Evolutionary conservation across 1,284 basidiomycete species (phyloP).

Genomic region (Thelephora terrestris): DNA sequence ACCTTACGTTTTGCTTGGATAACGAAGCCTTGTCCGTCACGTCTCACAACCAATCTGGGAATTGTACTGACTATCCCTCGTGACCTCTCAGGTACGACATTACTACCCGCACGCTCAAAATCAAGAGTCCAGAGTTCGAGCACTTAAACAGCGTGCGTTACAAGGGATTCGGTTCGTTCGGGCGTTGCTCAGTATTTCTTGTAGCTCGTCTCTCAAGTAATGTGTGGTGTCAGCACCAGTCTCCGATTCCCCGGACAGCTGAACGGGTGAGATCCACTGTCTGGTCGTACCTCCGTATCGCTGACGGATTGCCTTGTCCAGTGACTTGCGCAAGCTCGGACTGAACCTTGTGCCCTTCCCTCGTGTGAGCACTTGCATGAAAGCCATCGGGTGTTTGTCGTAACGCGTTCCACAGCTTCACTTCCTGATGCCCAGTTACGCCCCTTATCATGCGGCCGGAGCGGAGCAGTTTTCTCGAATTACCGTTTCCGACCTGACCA

Average conservation of each 20-base stretch:
- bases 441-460: slow-evolving; percentile 64
- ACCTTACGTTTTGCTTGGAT: slow-evolving; percentile 86
- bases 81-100: slow-evolving; percentile 62
- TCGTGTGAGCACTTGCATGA: slow-evolving; percentile 41
- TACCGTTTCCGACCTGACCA: slow-evolving; percentile 60
- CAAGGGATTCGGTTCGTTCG: slow-evolving; percentile 9
- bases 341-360: slow-evolving; percentile 94
- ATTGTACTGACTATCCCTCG: slow-evolving; percentile 2
- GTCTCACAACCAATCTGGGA: background rate
- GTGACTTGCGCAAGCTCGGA: slow-evolving; percentile 86
- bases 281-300: background rate
- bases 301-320: slow-evolving; percentile 20
- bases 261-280: slow-evolving; percentile 52
- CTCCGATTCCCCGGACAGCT: slow-evolving; percentile 91
- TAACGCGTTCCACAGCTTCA: slow-evolving; percentile 46
- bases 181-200: slow-evolving; percentile 7
- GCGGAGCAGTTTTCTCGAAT: slow-evolving; percentile 52
- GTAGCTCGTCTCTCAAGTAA: slow-evolving; percentile 72
- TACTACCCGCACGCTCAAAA: slow-evolving; percentile 65
- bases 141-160: slow-evolving; percentile 68
- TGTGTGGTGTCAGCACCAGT: slow-evolving; percentile 86
- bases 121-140: slow-evolving; percentile 59
- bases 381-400: background rate
- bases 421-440: slow-evolving; percentile 85
- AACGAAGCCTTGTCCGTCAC: slow-evolving; percentile 79